Evolutionary conservation across 768 basidiomycete species (phyloP).

Genomic region (Neoboletus magnificus): DNA sequence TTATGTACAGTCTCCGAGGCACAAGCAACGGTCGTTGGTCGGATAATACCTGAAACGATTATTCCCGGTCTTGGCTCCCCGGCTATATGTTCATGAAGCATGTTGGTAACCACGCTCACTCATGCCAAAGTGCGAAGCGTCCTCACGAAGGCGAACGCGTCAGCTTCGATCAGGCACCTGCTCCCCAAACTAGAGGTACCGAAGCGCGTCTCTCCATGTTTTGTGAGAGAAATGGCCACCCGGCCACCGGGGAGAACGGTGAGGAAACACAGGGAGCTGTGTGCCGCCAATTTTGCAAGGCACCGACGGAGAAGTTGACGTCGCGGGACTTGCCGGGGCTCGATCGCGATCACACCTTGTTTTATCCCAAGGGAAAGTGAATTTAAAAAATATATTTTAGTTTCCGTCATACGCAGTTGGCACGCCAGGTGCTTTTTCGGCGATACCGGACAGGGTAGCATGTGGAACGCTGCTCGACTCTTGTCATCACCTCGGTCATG

Average conservation of each 20-base stretch:
- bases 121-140: conserved; percentile 7
- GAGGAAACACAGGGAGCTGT: background rate
- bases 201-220: conserved; percentile 7
- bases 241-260: conserved; percentile 3
- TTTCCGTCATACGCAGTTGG: background rate
- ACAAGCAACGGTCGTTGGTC: background rate
- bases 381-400: background rate
- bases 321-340: conserved; percentile 22
- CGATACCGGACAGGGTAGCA: conserved; percentile 10
- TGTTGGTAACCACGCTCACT: conserved; percentile 9
- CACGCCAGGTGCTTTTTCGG: conserved; percentile 11
- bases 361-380: conserved; percentile 1
- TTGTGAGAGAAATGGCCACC: conserved; percentile 6
- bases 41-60: conserved; percentile 11
- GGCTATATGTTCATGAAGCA: background rate
- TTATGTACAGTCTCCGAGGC: background rate
- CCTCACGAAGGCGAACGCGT: conserved; percentile 6
- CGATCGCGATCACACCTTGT: conserved; percentile 18
- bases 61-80: background rate
- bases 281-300: conserved; percentile 11
- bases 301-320: conserved; percentile 20
- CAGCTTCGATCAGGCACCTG: conserved; percentile 9
- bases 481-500: conserved; percentile 7
- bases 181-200: background rate
- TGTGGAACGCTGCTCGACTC: conserved; percentile 5